These are phyloP conservation scores for Spizellomyces punctatus DNA, from an alignment of 192 early-diverging fungal species.

Conservation along the genomic window DNA sequence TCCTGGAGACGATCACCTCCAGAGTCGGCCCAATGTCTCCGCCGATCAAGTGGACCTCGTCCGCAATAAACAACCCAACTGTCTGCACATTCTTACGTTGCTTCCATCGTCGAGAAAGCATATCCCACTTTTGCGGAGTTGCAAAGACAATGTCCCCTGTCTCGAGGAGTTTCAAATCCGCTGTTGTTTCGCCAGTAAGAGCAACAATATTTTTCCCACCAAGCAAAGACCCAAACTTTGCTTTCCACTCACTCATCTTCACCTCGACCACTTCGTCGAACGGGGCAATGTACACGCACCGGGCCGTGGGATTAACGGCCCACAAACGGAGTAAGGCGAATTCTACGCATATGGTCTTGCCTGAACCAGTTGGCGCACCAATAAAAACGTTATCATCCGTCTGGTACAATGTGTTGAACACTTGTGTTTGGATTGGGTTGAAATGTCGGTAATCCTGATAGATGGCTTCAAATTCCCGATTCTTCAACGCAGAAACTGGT, in stretches of 20 bases:
- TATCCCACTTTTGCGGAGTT: constrained; percentile 94
- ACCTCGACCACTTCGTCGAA: constrained; percentile 80
- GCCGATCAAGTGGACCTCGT: constrained; percentile 94
- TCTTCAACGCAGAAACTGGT: constrained; percentile 75
- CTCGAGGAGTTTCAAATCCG: constrained; percentile 87
- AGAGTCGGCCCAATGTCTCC: constrained; percentile 88
- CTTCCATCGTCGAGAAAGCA: constrained; percentile 92
- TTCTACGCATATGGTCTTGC: constrained; percentile 95
- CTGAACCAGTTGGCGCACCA: constrained; percentile 90
- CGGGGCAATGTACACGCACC: constrained; percentile 91
- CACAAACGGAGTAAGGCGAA: constrained; percentile 92
- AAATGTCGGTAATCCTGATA: constrained; percentile 71
- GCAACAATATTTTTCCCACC: constrained; percentile 88
- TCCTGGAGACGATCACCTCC: constrained; percentile 91
- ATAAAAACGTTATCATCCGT: constrained; percentile 89
- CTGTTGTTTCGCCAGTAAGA: constrained; percentile 87
- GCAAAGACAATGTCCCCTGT: constrained; percentile 88
- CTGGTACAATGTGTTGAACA: constrained; percentile 84
- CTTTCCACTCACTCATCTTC: constrained; percentile 80
- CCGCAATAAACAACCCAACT: constrained; percentile 85
- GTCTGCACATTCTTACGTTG: constrained; percentile 92
- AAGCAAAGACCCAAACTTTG: constrained; percentile 74
- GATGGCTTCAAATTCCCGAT: constrained; percentile 70
- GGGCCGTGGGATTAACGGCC: constrained; percentile 56
- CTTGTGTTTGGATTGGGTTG: constrained; percentile 96